These are phyloP conservation scores for Paramecium sonneborni DNA, from an alignment of 73 alveolate genomes.

Conservation along the genomic window DNA sequence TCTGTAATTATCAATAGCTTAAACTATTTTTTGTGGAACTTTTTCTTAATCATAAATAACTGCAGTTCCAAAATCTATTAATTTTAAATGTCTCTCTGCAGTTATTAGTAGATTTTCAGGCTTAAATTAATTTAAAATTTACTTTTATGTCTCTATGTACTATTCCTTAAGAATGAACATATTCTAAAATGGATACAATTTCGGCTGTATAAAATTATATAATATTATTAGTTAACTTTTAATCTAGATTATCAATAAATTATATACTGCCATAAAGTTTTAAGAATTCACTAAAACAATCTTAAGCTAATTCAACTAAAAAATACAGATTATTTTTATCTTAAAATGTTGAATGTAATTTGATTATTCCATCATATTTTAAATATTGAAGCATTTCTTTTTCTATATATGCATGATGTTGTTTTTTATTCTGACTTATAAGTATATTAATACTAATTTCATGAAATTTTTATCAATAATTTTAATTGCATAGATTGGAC, in stretches of 20 bases:
- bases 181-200: conserved; percentile 16
- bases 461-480: not conserved
- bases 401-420: conserved; percentile 30
- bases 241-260: not conserved
- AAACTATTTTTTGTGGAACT: not conserved
- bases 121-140: too few species aligned
- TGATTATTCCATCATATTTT: conserved; percentile 58
- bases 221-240: not conserved
- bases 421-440: not conserved
- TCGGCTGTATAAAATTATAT: conserved; percentile 66
- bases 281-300: not conserved
- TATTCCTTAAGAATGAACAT: conserved; percentile 17
- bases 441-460: not conserved
- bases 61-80: conserved; percentile 91
- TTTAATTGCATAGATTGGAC: not conserved
- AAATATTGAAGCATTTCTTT: not conserved
- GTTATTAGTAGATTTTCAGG: conserved; percentile 90
- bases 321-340: conserved; percentile 28
- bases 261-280: not conserved
- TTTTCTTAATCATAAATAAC: not conserved
- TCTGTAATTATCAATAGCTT: not conserved
- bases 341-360: not conserved
- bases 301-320: conserved; percentile 26
- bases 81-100: conserved; percentile 76
- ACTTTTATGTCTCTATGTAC: conserved; percentile 84